phyloP scores from a whole-genome alignment of 768 basidiomycete species.

The Lactarius tabidus region DNA sequence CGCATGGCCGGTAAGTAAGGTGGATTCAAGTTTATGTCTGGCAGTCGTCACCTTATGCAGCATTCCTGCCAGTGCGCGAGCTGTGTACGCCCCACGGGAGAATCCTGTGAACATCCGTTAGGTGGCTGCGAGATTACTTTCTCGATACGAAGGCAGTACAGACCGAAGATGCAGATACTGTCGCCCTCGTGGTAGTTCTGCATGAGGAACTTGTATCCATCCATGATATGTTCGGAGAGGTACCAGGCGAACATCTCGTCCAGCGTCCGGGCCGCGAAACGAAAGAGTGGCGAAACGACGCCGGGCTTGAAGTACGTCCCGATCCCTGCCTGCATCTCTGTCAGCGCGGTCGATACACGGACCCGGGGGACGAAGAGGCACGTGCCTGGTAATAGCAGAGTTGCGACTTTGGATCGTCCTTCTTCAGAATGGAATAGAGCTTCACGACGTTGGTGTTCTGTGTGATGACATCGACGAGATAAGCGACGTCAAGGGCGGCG shows the following conservation, averaged over 20 bases:
- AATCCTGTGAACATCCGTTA: constrained; percentile 49
- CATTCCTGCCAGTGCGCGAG: constrained; percentile 73
- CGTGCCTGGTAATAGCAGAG: constrained; percentile 17
- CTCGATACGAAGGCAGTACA: constrained; percentile 17
- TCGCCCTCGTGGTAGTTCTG: constrained; percentile 67
- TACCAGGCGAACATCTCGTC: constrained; percentile 17
- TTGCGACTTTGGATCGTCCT: constrained; percentile 38
- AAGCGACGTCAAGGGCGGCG: not conserved
- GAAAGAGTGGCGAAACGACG: constrained; percentile 12
- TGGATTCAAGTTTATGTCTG: not conserved
- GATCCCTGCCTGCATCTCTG: constrained; percentile 1
- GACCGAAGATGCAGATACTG: constrained; percentile 70
- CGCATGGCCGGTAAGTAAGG: not conserved
- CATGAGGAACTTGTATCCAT: constrained; percentile 77
- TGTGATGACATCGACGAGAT: not conserved
- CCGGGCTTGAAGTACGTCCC: constrained; percentile 18
- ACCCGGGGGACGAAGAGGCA: too few species aligned
- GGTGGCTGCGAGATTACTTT: not conserved
- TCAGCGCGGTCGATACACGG: not conserved
- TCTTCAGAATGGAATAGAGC: constrained; percentile 64
- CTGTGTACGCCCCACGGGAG: constrained; percentile 65
- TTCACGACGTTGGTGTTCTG: constrained; percentile 69
- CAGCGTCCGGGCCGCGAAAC: not conserved
- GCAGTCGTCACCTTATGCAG: constrained; percentile 53
- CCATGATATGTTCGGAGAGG: constrained; percentile 35